phyloP scores from a whole-genome alignment of 148 eudicot genomes.

The Rhododendron simsii region DNA sequence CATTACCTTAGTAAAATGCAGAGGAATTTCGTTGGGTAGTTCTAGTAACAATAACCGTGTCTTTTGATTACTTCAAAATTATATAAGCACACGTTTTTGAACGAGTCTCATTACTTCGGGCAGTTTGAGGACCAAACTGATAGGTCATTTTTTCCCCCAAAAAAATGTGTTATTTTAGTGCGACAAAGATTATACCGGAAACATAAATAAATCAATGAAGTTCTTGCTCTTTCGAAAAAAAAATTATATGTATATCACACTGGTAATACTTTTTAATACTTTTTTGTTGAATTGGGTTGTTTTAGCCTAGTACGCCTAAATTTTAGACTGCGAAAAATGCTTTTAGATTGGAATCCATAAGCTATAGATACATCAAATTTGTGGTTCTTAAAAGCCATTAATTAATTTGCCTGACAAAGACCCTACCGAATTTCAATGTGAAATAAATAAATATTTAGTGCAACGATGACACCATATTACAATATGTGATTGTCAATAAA shows the following conservation, averaged over 20 bases:
- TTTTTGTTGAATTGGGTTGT: too few relatives aligned
- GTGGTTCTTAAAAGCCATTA: too few relatives aligned
- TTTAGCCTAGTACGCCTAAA: too few relatives aligned
- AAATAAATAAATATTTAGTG: neutral
- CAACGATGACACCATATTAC: neutral
- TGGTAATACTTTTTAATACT: too few relatives aligned
- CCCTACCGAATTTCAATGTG: neutral
- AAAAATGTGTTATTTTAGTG: too few relatives aligned
- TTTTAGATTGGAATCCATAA: too few relatives aligned
- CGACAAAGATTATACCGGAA: too few relatives aligned
- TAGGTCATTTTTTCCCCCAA: neutral
- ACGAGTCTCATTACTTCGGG: neutral
- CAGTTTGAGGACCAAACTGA: neutral
- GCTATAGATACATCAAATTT: too few relatives aligned
- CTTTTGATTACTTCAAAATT: neutral
- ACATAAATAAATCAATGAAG: too few relatives aligned
- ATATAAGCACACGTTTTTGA: neutral
- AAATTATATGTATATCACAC: too few relatives aligned
- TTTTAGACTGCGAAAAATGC: too few relatives aligned
- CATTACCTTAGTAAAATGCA: neutral
- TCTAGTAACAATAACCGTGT: neutral
- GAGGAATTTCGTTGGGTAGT: neutral
- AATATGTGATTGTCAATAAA: neutral
- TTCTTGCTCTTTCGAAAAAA: too few relatives aligned
- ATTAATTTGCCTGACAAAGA: neutral